A percentile compares a stretch with the other conserved stretches of the same genome.
phyloP scores from a whole-genome alignment of 2,329 filamentous ascomycete species.

The Rhynchosporium agropyri region DNA sequence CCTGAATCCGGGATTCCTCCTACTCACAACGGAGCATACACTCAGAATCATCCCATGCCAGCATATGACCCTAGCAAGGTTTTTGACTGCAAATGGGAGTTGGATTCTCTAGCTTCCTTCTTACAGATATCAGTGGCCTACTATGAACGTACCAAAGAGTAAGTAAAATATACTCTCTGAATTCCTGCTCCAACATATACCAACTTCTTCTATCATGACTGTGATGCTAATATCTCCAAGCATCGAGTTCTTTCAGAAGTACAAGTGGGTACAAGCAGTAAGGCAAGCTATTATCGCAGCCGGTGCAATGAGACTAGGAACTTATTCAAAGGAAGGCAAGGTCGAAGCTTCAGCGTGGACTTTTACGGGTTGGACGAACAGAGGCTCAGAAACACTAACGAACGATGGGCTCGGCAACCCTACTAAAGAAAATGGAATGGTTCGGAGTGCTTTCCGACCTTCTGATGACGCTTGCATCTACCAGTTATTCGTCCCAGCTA shows the following conservation, averaged over 20 bases:
- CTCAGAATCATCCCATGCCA: constrained; percentile 66
- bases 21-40: constrained; percentile 60
- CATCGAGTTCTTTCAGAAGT: constrained; percentile 70
- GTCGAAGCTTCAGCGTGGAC: constrained; percentile 67
- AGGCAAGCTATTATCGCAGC: constrained; percentile 69
- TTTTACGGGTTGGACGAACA: constrained; percentile 73
- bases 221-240: constrained; percentile 43
- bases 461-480: constrained; percentile 83
- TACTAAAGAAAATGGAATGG: constrained; percentile 73
- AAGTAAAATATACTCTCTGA: neutral
- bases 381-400: constrained; percentile 78
- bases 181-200: neutral
- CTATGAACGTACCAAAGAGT: constrained; percentile 63
- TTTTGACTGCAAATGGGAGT: constrained; percentile 96
- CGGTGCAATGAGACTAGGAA: constrained; percentile 71
- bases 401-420: constrained; percentile 81
- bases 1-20: constrained; percentile 68
- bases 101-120: constrained; percentile 88
- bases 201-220: neutral
- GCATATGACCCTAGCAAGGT: constrained; percentile 69
- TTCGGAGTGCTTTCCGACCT: constrained; percentile 86
- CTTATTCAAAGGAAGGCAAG: constrained; percentile 64
- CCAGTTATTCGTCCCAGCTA: constrained; percentile 84
- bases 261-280: constrained; percentile 73
- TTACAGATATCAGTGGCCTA: constrained; percentile 80